Evolutionary conservation across 352 stramenopile species (phyloP).

Genomic region (Globisporangium rhizosaccharum): DNA sequence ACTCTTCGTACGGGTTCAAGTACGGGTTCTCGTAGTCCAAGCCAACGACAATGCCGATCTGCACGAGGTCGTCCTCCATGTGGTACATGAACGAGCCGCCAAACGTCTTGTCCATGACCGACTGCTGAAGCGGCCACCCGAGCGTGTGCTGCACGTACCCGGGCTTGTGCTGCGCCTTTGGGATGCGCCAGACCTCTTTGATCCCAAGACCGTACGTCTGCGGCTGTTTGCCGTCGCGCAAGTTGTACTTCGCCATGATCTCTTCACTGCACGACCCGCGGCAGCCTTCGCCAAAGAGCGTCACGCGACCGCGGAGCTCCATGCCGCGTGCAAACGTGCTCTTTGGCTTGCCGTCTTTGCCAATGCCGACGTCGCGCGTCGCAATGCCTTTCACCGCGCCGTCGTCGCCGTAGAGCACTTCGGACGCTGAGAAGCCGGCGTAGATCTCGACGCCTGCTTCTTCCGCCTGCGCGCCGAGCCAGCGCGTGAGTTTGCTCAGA

Average conservation of each 20-base stretch:
- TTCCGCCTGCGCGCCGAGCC: conserved; percentile 95
- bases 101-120: conserved; percentile 92
- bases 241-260: conserved; percentile 95
- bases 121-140: conserved; percentile 95
- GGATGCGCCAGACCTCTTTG: conserved; percentile 95
- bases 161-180: conserved; percentile 91
- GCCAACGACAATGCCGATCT: conserved; percentile 96
- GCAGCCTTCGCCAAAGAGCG: conserved; percentile 97
- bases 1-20: conserved; percentile 98
- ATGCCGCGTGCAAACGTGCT: conserved; percentile 97
- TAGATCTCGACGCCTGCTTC: conserved; percentile 99
- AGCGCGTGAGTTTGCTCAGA: conserved; percentile 95
- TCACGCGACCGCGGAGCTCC: conserved; percentile 93
- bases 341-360: conserved; percentile 95
- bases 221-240: conserved; percentile 86
- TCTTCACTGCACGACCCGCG: conserved; percentile 96
- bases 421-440: conserved; percentile 95
- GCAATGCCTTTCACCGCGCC: conserved; percentile 91
- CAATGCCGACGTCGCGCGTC: conserved; percentile 97
- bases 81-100: conserved; percentile 99
- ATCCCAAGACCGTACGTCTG: conserved; percentile 99
- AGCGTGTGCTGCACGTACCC: conserved; percentile 98
- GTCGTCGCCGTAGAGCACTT: conserved; percentile 86
- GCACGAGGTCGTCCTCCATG: conserved; percentile 94
- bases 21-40: conserved; percentile 99